Base-by-base conservation (phyloP, 2,329 filamentous ascomycete species). In the Domatiomyces globalis region DNA sequence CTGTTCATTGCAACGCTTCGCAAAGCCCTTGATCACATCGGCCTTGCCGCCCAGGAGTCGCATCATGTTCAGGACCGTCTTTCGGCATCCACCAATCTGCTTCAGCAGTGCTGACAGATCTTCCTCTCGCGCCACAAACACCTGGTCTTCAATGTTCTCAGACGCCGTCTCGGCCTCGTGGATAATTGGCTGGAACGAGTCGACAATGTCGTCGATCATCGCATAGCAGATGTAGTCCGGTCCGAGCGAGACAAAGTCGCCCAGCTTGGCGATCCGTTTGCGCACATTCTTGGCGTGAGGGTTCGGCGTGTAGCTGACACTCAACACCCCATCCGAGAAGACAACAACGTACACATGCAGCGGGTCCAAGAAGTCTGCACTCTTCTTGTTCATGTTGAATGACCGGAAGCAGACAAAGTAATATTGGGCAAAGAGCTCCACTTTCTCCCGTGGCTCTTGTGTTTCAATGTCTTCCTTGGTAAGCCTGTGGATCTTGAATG, bases 211-310 rank as follows among this genome's bases (percentile, higher is more conserved):
- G 67, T 98, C 92, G 65, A 98, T 96, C 63, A 98, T 77, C 44
- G 92, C 92, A 65, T 98, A 98, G 73, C 92, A 98, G 61, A 96
- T 94, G 90, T 94, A 98, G 69, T 98, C 92, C 60, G 88, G 89
- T 65, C 87, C 94, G 42, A 98, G 76, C 55, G 89, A 83, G 61
- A 96, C 85, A 63, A 95, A 96, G 64, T 98, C 92, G 63, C 94
- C 90, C 51, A 98, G 75, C 60, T 87, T 85, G 20, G 87, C 83
- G 62, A 98, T 96, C 67, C 92, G 82, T 73, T 85, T 88, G 58
- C 90, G 82, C 22, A 98, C 92, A 58, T 92, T 87, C 44, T 83
- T 78, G 10, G 89, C 87, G 66, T 98, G 92, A 2, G 82, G 80
- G 63, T 94, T 95, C 12, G 84, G 84, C 46, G 80, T 81, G 66